These are phyloP conservation scores for Hibiscus mutabilis DNA, from an alignment of 345 rosid species.

Conservation along the genomic window DNA sequence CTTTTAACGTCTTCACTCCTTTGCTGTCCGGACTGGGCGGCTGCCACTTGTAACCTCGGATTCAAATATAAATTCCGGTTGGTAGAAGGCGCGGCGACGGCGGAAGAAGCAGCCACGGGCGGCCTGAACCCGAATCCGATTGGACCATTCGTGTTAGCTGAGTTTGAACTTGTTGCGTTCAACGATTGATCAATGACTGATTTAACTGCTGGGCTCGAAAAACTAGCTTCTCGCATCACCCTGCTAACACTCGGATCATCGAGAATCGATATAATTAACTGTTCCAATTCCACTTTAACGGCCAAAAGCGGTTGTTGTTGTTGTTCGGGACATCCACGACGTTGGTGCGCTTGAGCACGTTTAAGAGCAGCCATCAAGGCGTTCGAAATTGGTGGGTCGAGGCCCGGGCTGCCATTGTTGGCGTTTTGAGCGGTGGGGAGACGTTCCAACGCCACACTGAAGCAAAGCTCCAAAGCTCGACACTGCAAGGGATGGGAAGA, in stretches of 20 bases:
- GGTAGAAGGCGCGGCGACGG: neutral
- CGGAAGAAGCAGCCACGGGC: conserved; percentile 9
- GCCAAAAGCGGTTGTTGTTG: conserved; percentile 96
- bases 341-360: conserved; percentile 98
- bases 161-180: conserved; percentile 48
- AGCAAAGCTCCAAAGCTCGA: conserved; percentile 96
- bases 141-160: conserved; percentile 22
- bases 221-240: conserved; percentile 97
- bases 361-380: conserved; percentile 95
- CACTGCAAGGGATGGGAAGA: conserved; percentile 98
- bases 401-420: conserved; percentile 20
- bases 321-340: conserved; percentile 96
- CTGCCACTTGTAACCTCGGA: conserved; percentile 56
- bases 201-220: conserved; percentile 91
- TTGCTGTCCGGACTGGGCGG: conserved; percentile 21
- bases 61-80: conserved; percentile 64
- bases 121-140: conserved; percentile 64
- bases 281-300: conserved; percentile 95
- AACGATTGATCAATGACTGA: conserved; percentile 35
- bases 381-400: conserved; percentile 90
- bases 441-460: conserved; percentile 95
- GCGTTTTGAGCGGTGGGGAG: conserved; percentile 60
- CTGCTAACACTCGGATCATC: conserved; percentile 98
- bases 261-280: conserved; percentile 86
- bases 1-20: conserved; percentile 57